These are phyloP conservation scores for Trametes villosa DNA, from an alignment of 768 basidiomycete genomes.

Conservation along the genomic window DNA sequence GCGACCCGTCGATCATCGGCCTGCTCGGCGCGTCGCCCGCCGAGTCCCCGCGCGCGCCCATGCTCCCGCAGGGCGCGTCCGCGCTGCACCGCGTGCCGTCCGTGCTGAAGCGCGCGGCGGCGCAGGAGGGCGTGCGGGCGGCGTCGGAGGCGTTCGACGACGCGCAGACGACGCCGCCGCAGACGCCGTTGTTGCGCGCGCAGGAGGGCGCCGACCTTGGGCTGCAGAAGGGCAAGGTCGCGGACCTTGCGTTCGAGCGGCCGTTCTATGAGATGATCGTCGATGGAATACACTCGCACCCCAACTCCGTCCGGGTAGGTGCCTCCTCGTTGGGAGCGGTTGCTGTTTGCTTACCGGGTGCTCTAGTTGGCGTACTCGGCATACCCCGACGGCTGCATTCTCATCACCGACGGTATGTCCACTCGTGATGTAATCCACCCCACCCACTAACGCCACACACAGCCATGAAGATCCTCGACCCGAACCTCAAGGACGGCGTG, in stretches of 20 bases:
- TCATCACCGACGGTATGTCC: constrained; percentile 83
- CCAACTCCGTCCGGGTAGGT: constrained; percentile 83
- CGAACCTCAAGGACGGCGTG: constrained; percentile 78
- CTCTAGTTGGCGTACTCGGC: constrained; percentile 79
- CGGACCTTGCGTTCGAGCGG: constrained; percentile 55
- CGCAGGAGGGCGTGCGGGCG: constrained; percentile 30
- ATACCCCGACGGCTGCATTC: constrained; percentile 82
- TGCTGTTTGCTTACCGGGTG: background rate
- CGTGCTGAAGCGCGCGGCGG: constrained; percentile 20
- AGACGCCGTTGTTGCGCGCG: constrained; percentile 44
- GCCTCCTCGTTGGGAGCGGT: background rate
- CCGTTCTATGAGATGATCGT: constrained; percentile 91
- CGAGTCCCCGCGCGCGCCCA: constrained; percentile 35
- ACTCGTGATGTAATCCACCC: background rate
- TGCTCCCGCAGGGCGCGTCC: constrained; percentile 19
- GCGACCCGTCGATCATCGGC: constrained; percentile 91
- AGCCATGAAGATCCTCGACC: constrained; percentile 90
- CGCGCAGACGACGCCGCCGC: constrained; percentile 57
- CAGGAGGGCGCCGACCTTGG: constrained; percentile 32
- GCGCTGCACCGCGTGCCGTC: constrained; percentile 25
- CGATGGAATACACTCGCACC: constrained; percentile 90
- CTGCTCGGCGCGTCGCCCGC: constrained; percentile 76
- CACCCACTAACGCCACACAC: constrained; percentile 1
- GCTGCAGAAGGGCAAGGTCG: constrained; percentile 53
- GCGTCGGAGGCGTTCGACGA: constrained; percentile 68